Evolutionary conservation across 805 yeast species (phyloP).

Genomic region (Yarrowia phangngaensis): DNA sequence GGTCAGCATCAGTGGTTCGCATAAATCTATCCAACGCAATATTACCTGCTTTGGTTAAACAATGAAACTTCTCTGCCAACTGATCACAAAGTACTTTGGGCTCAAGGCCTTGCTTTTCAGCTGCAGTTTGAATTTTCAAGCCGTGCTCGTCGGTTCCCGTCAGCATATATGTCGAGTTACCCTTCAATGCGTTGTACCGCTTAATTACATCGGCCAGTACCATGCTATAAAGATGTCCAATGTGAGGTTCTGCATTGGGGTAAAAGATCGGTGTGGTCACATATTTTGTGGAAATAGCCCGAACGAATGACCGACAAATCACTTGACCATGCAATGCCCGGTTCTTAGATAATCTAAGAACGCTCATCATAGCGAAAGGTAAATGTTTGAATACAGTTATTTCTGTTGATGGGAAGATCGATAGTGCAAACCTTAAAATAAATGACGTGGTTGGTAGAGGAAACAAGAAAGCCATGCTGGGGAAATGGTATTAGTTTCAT

Average conservation of each 20-base stretch:
- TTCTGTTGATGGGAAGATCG: no score
- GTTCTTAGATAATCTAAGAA: no score
- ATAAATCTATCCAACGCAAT: conserved; percentile 72
- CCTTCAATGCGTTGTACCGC: conserved; percentile 40
- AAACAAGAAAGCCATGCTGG: no score
- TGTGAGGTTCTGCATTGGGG: conserved; percentile 91
- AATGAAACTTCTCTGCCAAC: conserved; percentile 59
- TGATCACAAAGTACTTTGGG: conserved; percentile 73
- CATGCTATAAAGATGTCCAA: conserved; percentile 91
- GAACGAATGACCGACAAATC: background rate
- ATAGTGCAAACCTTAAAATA: no score
- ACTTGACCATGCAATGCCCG: no score
- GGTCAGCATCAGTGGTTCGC: conserved; percentile 86
- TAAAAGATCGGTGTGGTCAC: conserved; percentile 92
- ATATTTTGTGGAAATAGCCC: conserved; percentile 5
- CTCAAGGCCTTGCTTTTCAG: conserved; percentile 48
- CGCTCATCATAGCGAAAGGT: no score
- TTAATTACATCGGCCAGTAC: conserved; percentile 71
- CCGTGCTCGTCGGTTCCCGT: conserved; percentile 99
- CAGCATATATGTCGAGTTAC: conserved; percentile 41
- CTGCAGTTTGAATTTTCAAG: conserved; percentile 84
- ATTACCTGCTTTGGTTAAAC: conserved; percentile 55
- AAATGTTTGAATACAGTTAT: no score
- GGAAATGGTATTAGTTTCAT: no score
- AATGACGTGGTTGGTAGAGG: no score